Evolutionary conservation across 352 stramenopile species (phyloP), one percentile per base, ranked within the genome.

Genomic region (Elongisporangium undulatum): DNA sequence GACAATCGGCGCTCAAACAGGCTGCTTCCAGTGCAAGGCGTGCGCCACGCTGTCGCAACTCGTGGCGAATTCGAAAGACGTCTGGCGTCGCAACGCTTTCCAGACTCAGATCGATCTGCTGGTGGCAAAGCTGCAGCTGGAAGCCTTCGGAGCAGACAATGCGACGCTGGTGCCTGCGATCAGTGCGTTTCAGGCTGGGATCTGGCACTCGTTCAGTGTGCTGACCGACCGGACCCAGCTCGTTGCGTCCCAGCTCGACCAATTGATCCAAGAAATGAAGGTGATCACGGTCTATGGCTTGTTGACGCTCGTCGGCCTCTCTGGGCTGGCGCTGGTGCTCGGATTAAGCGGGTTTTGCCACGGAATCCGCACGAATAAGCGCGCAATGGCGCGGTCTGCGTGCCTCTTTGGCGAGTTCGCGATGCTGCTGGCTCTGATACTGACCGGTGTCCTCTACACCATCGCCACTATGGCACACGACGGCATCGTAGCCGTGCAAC

Each of bases 21-120:
- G 82, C 13, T 92, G 80, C 41, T 90, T 89, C 54, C 72, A 67
- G 20, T 92, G 82, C 53, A 84, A 87, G 54, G 69, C 67, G 2
- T 92, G 82, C 61, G 61, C 71, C 6, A 51, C 51, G 17, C 63
- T 90, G 1, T 49, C 41, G 4, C 55, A 73, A 5, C 66, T 83
- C 9, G 54, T 87, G 7, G 53, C 39, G 8, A 63, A 67, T 7
- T 65, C 75, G 0, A 61, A 63, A 29, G 77, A 75, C 9, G 62
- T 66, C 3, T 89, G 82, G 76, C 61, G 66, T 21, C 69, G 65
- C 2, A 62, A 75, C 19, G 67, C 77, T 5, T 79, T 89, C 50
- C 68, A 75, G 51, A 64, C 77, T 0, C 76, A 89, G 45, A 75
- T 90, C 21, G 79, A 90, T 55, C 74, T 89, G 45, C 58, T 76